Conservation (phyloP, 1,284 basidiomycete genomes). For the Apiotrichum domesticum region DNA sequence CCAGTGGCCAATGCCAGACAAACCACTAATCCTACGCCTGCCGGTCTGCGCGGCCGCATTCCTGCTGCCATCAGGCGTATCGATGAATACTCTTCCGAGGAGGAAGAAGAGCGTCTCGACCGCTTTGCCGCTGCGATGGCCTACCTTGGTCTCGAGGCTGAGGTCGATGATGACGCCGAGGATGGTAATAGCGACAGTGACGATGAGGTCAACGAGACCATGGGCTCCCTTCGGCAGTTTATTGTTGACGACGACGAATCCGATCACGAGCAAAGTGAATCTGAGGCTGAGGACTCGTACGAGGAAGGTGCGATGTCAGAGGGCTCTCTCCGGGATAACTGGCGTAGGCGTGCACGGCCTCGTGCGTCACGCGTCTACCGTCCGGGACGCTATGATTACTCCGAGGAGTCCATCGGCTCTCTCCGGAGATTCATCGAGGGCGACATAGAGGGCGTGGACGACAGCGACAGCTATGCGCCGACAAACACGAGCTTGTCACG, state of each 20-base stretch:
- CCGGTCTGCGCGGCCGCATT: too few relatives aligned
- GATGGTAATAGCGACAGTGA: not conserved
- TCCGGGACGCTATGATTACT: not conserved
- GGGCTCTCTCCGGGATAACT: not conserved
- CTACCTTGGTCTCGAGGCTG: not conserved
- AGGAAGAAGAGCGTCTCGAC: not conserved
- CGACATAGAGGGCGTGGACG: not conserved
- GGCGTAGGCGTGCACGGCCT: not conserved
- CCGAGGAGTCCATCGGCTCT: not conserved
- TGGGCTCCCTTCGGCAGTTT: not conserved
- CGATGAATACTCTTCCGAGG: too few relatives aligned
- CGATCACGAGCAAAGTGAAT: not conserved
- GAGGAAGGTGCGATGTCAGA: not conserved
- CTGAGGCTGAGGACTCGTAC: not conserved
- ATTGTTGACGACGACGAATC: not conserved
- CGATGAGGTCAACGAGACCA: not conserved
- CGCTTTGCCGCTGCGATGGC: not conserved
- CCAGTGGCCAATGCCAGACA: too few relatives aligned
- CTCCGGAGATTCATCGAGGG: not conserved
- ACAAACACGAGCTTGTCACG: not conserved
- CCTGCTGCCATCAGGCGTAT: constrained; percentile 1
- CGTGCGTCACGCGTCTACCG: not conserved
- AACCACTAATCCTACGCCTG: too few relatives aligned
- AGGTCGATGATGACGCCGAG: not conserved
- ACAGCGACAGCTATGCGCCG: not conserved